Conservation (phyloP, 1,284 basidiomycete genomes). For the Tremellales sp. region DNA sequence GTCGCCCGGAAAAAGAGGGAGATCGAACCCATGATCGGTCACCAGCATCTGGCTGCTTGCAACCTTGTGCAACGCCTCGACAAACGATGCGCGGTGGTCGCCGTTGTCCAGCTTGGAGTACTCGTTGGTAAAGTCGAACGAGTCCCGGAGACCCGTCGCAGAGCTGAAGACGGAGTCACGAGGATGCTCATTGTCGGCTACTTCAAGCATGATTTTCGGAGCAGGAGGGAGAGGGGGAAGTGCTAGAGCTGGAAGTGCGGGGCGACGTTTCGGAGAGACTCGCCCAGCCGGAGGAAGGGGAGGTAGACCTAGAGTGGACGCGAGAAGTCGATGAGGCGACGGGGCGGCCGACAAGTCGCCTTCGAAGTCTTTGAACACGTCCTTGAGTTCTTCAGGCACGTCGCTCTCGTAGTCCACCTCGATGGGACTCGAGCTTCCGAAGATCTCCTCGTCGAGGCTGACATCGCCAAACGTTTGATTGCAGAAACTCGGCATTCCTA, state of each 20-base stretch:
- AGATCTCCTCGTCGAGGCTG: too few relatives aligned
- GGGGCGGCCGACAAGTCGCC: neutral
- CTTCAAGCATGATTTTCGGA: constrained; percentile 5
- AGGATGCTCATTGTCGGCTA: neutral
- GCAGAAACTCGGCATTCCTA: constrained; percentile 1
- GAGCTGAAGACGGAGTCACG: neutral
- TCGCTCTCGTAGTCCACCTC: too few relatives aligned
- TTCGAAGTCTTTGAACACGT: constrained; percentile 12
- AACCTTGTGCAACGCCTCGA: constrained; percentile 53
- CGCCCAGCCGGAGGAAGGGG: constrained; percentile 15
- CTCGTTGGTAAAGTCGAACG: constrained; percentile 82
- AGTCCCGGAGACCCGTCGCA: constrained; percentile 53
- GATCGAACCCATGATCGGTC: constrained; percentile 4
- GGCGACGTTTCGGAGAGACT: constrained; percentile 15
- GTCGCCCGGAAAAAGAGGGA: constrained; percentile 14
- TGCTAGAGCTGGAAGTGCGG: constrained; percentile 11
- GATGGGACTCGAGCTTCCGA: too few relatives aligned
- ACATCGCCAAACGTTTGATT: neutral
- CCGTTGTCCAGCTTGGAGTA: constrained; percentile 66
- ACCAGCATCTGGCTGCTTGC: constrained; percentile 15
- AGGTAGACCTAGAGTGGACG: constrained; percentile 23
- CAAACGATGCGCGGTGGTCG: constrained; percentile 65
- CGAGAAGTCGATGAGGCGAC: neutral
- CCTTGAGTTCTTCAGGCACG: constrained; percentile 24
- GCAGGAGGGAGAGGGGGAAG: constrained; percentile 11